Percentiles rank a stretch among this genome's conserved stretches.
Conservation (phyloP, 2,329 filamentous ascomycete genomes). For the Ceratocystiopsis minuta region DNA sequence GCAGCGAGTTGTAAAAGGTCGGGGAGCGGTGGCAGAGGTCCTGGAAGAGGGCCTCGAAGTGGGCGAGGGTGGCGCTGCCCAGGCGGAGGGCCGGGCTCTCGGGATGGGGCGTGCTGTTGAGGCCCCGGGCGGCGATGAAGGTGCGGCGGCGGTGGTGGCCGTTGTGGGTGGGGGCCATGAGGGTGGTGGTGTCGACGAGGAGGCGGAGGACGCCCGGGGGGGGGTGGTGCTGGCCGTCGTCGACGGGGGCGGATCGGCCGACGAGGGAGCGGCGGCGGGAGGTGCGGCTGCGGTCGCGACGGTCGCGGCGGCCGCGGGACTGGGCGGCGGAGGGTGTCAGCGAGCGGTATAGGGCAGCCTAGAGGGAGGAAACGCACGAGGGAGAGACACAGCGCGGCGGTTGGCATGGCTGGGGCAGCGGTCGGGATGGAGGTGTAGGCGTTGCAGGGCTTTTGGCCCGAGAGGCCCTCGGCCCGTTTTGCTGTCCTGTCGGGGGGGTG, state of each 20-base stretch:
- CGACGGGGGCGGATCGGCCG: neutral
- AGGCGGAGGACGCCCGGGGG: constrained; percentile 4
- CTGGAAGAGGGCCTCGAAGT: constrained; percentile 30
- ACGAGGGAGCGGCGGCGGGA: too few relatives aligned
- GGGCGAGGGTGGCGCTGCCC: constrained; percentile 28
- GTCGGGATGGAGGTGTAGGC: too few relatives aligned
- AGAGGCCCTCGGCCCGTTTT: too few relatives aligned
- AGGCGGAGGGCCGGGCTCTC: constrained; percentile 20
- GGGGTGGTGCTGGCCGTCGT: constrained; percentile 1
- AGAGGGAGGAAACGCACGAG: too few relatives aligned
- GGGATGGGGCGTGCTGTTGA: constrained; percentile 5
- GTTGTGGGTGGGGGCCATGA: constrained; percentile 14
- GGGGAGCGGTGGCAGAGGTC: constrained; percentile 20
- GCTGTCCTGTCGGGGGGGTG: too few relatives aligned
- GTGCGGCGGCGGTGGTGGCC: constrained; percentile 10
- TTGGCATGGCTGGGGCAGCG: too few relatives aligned
- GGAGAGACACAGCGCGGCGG: too few relatives aligned
- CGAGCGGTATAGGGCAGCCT: too few relatives aligned
- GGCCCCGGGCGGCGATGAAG: constrained; percentile 8
- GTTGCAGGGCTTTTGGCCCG: too few relatives aligned
- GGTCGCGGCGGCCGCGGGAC: too few relatives aligned
- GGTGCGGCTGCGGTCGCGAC: too few relatives aligned
- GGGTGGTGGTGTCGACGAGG: constrained; percentile 13
- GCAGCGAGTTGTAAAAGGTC: constrained; percentile 6
- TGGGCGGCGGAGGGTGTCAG: too few relatives aligned